These are phyloP conservation scores for Trichoderma koningiopsis DNA, from an alignment of 2,329 filamentous ascomycete genomes.

Conservation along the genomic window DNA sequence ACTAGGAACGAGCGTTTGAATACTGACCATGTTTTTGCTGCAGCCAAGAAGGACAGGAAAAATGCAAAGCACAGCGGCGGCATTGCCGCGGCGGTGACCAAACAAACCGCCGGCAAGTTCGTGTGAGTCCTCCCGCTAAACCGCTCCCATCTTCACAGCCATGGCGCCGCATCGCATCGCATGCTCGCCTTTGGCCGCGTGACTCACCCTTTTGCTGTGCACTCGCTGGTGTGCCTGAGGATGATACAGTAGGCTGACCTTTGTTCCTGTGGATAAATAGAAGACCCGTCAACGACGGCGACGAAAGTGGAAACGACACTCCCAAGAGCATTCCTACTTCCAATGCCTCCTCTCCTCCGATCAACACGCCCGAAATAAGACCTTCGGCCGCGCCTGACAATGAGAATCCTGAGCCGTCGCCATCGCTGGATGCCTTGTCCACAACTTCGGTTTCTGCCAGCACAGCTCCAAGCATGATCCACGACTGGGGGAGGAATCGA, in stretches of 20 bases:
- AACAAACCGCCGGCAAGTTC: conserved; percentile 55
- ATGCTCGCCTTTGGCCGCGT: conserved; percentile 32
- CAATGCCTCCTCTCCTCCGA: conserved; percentile 48
- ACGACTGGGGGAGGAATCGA: conserved; percentile 49
- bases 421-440: conserved; percentile 52
- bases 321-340: conserved; percentile 43
- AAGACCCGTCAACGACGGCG: conserved; percentile 30
- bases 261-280: conserved; percentile 30
- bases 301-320: conserved; percentile 40
- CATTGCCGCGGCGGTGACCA: conserved; percentile 56
- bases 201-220: conserved; percentile 31
- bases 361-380: conserved; percentile 50
- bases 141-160: conserved; percentile 8
- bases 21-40: conserved; percentile 9
- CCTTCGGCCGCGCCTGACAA: conserved; percentile 45
- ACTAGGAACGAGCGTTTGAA: background rate
- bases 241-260: conserved; percentile 27
- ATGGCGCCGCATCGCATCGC: conserved; percentile 23
- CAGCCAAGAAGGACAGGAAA: conserved; percentile 53
- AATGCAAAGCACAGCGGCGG: conserved; percentile 57
- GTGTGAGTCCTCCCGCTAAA: conserved; percentile 44
- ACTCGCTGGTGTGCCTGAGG: background rate
- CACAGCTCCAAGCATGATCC: conserved; percentile 50
- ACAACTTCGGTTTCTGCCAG: conserved; percentile 53
- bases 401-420: conserved; percentile 49